Conservation (phyloP, 2,329 filamentous ascomycete species). For the Penicillium sp. region DNA sequence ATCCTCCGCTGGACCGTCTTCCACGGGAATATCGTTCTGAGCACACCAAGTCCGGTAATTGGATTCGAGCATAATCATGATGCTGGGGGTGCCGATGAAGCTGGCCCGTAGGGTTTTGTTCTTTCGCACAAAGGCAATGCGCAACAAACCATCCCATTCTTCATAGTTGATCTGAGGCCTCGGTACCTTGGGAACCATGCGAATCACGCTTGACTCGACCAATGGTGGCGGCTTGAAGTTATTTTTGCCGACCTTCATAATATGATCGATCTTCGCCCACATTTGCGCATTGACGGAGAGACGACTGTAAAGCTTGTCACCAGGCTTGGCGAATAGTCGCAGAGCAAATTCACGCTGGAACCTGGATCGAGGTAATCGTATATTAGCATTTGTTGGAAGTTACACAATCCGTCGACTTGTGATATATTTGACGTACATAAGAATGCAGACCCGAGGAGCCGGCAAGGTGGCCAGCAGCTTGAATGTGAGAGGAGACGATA, state of each 20-base stretch:
- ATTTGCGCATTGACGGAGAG: slow-evolving; percentile 91
- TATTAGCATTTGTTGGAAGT: slow-evolving; percentile 4
- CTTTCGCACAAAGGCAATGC: slow-evolving; percentile 77
- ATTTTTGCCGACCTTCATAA: slow-evolving; percentile 92
- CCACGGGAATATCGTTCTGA: slow-evolving; percentile 71
- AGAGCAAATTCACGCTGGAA: slow-evolving; percentile 85
- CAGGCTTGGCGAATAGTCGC: slow-evolving; percentile 78
- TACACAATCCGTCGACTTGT: neutral
- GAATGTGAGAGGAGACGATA: slow-evolving; percentile 87
- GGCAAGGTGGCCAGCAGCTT: slow-evolving; percentile 76
- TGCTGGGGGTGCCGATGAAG: slow-evolving; percentile 73
- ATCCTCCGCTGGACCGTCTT: slow-evolving; percentile 53
- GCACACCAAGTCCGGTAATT: slow-evolving; percentile 91
- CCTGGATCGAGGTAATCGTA: slow-evolving; percentile 8
- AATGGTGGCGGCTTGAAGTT: slow-evolving; percentile 94
- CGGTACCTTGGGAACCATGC: slow-evolving; percentile 80
- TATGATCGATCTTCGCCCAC: slow-evolving; percentile 64
- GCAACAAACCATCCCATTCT: slow-evolving; percentile 86
- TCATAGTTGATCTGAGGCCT: slow-evolving; percentile 85
- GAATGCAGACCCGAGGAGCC: slow-evolving; percentile 74
- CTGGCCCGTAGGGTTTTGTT: slow-evolving; percentile 82
- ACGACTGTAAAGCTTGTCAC: slow-evolving; percentile 84
- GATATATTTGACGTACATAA: slow-evolving; percentile 54
- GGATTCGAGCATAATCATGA: slow-evolving; percentile 73
- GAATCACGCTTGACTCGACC: slow-evolving; percentile 85